Evolutionary conservation across 176 grass and related monocot genomes (phyloP), one percentile per base, ranked within the genome.

Genomic region (Aegilops umbellulata): DNA sequence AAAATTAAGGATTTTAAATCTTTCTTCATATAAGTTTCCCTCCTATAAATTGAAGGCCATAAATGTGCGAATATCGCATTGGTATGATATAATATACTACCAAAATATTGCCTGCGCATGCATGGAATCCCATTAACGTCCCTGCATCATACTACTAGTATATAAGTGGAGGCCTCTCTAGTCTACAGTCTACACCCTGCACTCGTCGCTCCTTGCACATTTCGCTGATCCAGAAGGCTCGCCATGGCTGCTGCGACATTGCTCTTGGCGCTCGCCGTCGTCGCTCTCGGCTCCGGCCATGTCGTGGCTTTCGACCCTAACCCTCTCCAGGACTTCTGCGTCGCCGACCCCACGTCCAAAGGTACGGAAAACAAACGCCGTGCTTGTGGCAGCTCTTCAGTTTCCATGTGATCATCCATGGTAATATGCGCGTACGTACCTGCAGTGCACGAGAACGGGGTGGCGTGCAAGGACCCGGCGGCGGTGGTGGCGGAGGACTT

Each of bases 281-380:
- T 86, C 5, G 83, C 83, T 7, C 49, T 90, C 8, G 51, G 7
- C 71, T 55, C 71, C 78, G 78, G 63, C 19, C 78, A 62, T 30
- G 88, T 36, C 49, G 71, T 44, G 17, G 88, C 88, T 51, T 90
- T 90, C 63, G 88, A 90, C 71, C 88, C 83, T 39, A 90, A 53
- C 71, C 88, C 88, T 78, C 83, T 86, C 38, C 88, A 90, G 4
- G 88, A 90, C 51, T 90, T 86, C 38, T 90, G 88, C 83, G 88
- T 90, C 63, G 83, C 78, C 38, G 88, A 90, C 72, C 16, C 49
- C 0, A 82, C 88, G 26, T 90, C 88, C 3, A 90, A 90, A 53
- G 83, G 83, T 38, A 55, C 17, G 17, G 51, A 55, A 7, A 55
- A 7, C 0, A 55, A 15, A 16, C 16, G 17, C 51, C 27, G 9